phyloP scores from a whole-genome alignment of 2,329 filamentous ascomycete genomes.

The Cercospora citrullina region DNA sequence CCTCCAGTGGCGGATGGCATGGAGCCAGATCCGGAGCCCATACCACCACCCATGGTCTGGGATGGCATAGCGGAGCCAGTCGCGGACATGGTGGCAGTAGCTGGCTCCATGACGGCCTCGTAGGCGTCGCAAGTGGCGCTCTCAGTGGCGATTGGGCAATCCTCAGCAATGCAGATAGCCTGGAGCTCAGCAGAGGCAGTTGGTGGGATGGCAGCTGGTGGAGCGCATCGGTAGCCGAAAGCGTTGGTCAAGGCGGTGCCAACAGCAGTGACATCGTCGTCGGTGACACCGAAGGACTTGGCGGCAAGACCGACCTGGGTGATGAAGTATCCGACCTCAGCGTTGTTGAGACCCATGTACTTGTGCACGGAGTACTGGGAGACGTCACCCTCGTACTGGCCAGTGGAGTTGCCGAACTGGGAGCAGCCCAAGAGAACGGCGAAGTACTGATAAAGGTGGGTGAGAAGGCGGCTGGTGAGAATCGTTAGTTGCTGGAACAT shows the following conservation, averaged over 20 bases:
- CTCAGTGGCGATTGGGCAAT: slow-evolving; percentile 9
- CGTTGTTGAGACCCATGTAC: slow-evolving; percentile 56
- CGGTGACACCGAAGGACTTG: slow-evolving; percentile 59
- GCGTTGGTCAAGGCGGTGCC: slow-evolving; percentile 51
- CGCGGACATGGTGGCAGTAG: slow-evolving; percentile 13
- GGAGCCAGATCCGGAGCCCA: background rate
- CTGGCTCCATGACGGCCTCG: slow-evolving; percentile 9
- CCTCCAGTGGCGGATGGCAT: slow-evolving; percentile 7
- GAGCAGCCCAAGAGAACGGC: slow-evolving; percentile 59
- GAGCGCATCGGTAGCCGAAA: slow-evolving; percentile 57
- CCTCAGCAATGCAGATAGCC: slow-evolving; percentile 55
- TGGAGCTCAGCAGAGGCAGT: slow-evolving; percentile 52
- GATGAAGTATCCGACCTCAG: slow-evolving; percentile 61
- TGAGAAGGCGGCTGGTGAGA: slow-evolving; percentile 54
- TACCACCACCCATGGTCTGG: background rate
- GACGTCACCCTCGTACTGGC: slow-evolving; percentile 51
- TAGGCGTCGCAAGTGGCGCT: slow-evolving; percentile 9
- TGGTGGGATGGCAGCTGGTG: slow-evolving; percentile 49
- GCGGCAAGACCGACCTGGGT: slow-evolving; percentile 58
- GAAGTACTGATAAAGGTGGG: slow-evolving; percentile 64
- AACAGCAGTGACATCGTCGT: slow-evolving; percentile 53
- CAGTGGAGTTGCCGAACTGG: slow-evolving; percentile 51
- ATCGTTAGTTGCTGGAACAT: slow-evolving; percentile 1
- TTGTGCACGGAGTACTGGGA: slow-evolving; percentile 59
- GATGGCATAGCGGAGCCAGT: slow-evolving; percentile 12